Base-by-base conservation (phyloP, 2,329 filamentous ascomycete genomes). In the Cladosporium phlei region DNA sequence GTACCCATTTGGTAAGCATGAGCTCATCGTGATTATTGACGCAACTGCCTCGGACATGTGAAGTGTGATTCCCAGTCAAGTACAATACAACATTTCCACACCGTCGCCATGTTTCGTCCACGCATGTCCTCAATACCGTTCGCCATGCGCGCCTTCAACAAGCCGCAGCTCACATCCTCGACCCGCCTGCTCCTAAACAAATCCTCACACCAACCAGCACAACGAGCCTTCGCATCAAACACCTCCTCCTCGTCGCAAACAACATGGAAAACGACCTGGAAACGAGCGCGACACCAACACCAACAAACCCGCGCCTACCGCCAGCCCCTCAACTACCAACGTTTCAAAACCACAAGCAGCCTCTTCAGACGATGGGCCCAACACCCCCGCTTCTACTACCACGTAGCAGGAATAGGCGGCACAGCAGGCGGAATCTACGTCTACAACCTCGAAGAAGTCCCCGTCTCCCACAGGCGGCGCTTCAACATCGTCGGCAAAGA, bases 401-500 rank as follows among this genome's bases (percentile, higher is more conserved):
- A 75, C 52, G 58, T 70, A 3, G 66, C 62, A 11, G 53, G 67
- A 3, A 51, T 77, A 5, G 73, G 68, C 2, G 62, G 66, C 1
- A 65, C 65, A 0, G 59, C 65, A 2, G 69, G 65, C 7, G 69
- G 66, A 7, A 81, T 88, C 61, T 89, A 88, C 69, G 70, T 81
- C 46, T 73, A 69, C 60, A 84, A 89, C 61, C 69, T 86, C 32
- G 83, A 91, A 64, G 77, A 76, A 24, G 85, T 90, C 11, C 85
- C 86, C 69, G 55, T 34, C 60, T 55, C 35, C 73, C 62, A 76
- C 88, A 78, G 87, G 7, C 73, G 73, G 57, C 77, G 86, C 27
- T 91, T 91, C 75, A 90, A 89, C 64, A 78, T 80, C 61, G 77
- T 82, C 51, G 71, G 70, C 27, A 70, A 79, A 5, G 70, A 72